Base-by-base conservation (phyloP, 2,329 filamentous ascomycete genomes). In the Monosporascus sp. region DNA sequence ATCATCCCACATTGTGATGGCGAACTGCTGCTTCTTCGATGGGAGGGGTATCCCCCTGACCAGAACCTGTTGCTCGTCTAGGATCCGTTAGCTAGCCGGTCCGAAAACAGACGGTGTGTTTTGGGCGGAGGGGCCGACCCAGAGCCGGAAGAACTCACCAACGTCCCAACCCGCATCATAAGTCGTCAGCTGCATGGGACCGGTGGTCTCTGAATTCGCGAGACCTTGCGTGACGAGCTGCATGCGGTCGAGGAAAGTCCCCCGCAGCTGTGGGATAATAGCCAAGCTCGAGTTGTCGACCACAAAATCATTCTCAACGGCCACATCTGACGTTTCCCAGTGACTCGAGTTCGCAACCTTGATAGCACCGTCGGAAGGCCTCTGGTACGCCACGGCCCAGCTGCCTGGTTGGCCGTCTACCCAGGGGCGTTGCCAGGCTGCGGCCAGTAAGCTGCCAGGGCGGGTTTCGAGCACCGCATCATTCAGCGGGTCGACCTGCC, bases 301-400 rank as follows among this genome's bases (percentile, higher is more conserved):
- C 22, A 63, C 59, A 19, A 59, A 44, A 3, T 44, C 40, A 14
- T 54, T 52, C 1, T 60, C 49, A 31, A 64, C 49, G 5, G 59
- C 61, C 16, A 61, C 53, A 7, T 55, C 57, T 9, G 61, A 56
- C 24, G 47, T 45, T 5, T 34, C 54, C 56, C 56, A 62, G 16
- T 53, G 58, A 41, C 57, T 64, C 9, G 53, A 56, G 43, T 65
- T 65, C 2, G 62, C 61, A 16, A 59, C 59, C 34, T 64, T 61
- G 27, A 65, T 58, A 34, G 55, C 57, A 6, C 57, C 60, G 40
- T 64, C 61, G 9, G 57, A 51, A 22, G 49, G 59, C 7, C 62
- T 54, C 55, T 65, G 63, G 47, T 63, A 65, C 7, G 62, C 63
- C 16, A 65, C 54, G 22, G 58, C 37, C 58, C 58, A 65, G 7